Percentiles rank a stretch among this genome's conserved stretches.
These are phyloP conservation scores for Ascochyta clinopodiicola DNA, from an alignment of 2,329 filamentous ascomycete genomes.

Conservation along the genomic window DNA sequence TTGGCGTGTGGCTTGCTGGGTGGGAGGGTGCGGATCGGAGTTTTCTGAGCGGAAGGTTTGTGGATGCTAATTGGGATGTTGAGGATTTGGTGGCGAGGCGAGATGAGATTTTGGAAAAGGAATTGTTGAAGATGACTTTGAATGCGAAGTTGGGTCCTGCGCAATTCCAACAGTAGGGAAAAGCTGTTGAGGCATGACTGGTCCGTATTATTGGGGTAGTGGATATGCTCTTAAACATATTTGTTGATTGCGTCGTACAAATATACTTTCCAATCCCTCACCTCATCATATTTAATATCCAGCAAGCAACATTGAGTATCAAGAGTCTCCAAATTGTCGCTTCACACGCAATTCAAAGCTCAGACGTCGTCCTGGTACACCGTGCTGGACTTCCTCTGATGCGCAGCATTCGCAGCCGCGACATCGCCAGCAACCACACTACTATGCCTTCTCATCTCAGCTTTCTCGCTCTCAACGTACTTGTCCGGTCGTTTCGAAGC, in stretches of 20 bases:
- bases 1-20: conserved; percentile 34
- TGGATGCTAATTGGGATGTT: conserved; percentile 39
- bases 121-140: conserved; percentile 24
- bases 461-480: conserved; percentile 54
- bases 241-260: not conserved
- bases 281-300: not conserved
- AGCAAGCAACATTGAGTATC: not conserved
- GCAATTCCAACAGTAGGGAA: conserved; percentile 14
- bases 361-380: conserved; percentile 5
- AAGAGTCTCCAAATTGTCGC: not conserved
- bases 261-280: no score
- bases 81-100: conserved; percentile 34
- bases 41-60: conserved; percentile 37
- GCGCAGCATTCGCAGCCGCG: conserved; percentile 19
- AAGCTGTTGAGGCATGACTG: not conserved
- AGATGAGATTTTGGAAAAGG: conserved; percentile 23
- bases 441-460: conserved; percentile 30
- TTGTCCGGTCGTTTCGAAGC: conserved; percentile 53
- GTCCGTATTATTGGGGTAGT: not conserved
- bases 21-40: conserved; percentile 25
- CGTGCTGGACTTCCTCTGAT: conserved; percentile 1
- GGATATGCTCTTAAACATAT: not conserved
- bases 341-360: not conserved
- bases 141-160: conserved; percentile 23
- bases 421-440: conserved; percentile 28